Percentiles rank a stretch among this genome's conserved stretches.
These are phyloP conservation scores for Aristolochia contorta DNA, from an alignment of 164 flowering plant species.

Conservation along the genomic window DNA sequence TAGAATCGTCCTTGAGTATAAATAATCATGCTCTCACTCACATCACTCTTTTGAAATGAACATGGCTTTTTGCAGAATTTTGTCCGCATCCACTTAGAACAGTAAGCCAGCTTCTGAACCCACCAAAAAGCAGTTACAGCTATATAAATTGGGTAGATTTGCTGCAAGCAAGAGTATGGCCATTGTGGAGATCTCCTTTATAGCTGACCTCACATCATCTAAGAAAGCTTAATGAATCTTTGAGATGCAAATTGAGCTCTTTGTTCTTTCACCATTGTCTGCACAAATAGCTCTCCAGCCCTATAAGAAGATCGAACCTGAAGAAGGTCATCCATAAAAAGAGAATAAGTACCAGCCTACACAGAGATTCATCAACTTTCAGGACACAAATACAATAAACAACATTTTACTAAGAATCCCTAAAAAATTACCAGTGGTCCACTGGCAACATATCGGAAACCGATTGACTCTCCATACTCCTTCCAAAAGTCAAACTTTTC, in stretches of 20 bases:
- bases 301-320: conserved; percentile 88
- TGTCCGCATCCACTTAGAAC: no score
- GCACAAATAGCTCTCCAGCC: conserved; percentile 86
- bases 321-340: conserved; percentile 1
- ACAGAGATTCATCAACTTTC: background rate
- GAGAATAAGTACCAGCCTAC: background rate
- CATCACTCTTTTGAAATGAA: no score
- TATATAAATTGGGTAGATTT: no score
- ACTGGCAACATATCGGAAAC: conserved; percentile 92
- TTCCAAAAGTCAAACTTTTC: conserved; percentile 91
- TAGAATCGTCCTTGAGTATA: no score
- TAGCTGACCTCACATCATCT: background rate
- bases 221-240: background rate
- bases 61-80: no score
- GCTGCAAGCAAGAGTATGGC: no score
- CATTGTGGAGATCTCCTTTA: no score
- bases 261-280: conserved; percentile 61
- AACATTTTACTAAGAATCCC: background rate
- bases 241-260: conserved; percentile 13
- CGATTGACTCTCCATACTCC: conserved; percentile 85
- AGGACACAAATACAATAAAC: background rate
- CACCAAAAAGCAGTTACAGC: no score
- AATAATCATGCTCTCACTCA: no score
- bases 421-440: conserved; percentile 71
- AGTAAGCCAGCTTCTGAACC: no score